Base-by-base conservation (phyloP, 1,139 yeast genomes). In the Yamadazyma sp. region DNA sequence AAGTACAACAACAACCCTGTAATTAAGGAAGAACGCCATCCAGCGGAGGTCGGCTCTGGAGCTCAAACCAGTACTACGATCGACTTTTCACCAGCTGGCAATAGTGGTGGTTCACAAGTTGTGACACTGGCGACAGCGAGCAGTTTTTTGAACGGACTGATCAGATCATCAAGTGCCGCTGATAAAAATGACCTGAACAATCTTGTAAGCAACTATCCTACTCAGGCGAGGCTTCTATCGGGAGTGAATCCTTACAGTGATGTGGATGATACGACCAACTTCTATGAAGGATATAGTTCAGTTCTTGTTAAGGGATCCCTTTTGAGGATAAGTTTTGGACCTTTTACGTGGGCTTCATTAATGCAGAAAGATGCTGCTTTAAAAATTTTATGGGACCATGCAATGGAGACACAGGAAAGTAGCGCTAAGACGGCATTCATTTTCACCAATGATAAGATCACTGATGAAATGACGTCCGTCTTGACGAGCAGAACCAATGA, bases 331-430 rank as follows among this genome's bases (percentile, higher is more conserved):
- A 71, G 70, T 40, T 69, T 67, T 51, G 81, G 81, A 0, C 79
- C 80, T 0, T 64, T 75, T 39, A 55, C 78, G 0, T 73, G 79
- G 77, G 53, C 72, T 2, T 64, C 79, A 0, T 38, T 74, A 17
- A 59, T 77, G 58, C 68, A 69, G 42, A 69, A 69, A 41, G 86
- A 80, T 51, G 64, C 64, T 1, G 79, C 67, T 17, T 55, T 75
- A 27, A 55, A 60, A 14, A 35, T 59, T 15, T 50, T 67, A 12
- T 66, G 70, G 69, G 58, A 62, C 24, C 56, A 58, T 43, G 51
- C 67, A 11, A 32, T 56, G 16, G 58, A 56, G 18, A 48, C 50
- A 29, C 61, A 58, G 36, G 64, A 58, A 37, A 56, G 55, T 28
- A 55, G 48, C 31, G 50, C 58, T 4, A 48, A 48, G 11, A 49